Evolutionary conservation across 2,329 filamentous ascomycete species (phyloP), one percentile per base, ranked within the genome.

Genomic region (Ramularia collo-cygni): DNA sequence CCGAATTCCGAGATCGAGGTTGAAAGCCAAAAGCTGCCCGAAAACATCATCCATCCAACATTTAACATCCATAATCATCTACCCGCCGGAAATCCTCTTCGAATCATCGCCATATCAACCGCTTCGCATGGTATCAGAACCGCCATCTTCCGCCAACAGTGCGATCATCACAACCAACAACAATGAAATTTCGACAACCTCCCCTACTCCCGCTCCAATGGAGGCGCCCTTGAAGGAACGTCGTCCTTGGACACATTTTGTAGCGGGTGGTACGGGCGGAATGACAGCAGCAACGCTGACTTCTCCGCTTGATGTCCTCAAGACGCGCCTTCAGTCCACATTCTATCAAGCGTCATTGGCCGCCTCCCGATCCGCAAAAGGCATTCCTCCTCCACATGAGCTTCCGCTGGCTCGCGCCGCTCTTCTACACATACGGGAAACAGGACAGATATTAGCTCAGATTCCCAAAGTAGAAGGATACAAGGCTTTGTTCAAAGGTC

Each of bases 231-330:
- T 55, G 17, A 56, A 54, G 42, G 52, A 59, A 34, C 52, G 56
- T 55, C 89, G 88, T 64, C 88, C 87, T 63, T 94, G 87, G 84
- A 85, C 88, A 46, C 88, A 95, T 70, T 82, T 95, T 57, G 76
- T 95, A 43, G 89, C 89, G 39, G 89, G 89, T 73, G 89, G 89
- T 29, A 67, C 86, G 37, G 89, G 89, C 53, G 89, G 89, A 53
- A 93, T 95, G 81, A 88, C 86, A 13, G 83, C 90, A 8, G 85
- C 90, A 16, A 81, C 85, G n/a, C 67, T 95, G n/a, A 95, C 90
- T 2, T 88, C 87, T 7, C 90, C 90, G 15, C 82, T 96, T 44
- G 90, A 95, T 59, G 89, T 95, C 21, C 75, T 96, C 36, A 94
- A 94, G 64, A 96, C 90, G 8, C 80, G 90, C 26, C 72, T 96